phyloP scores from a whole-genome alignment of 441 rosid species.

The Geranium incanum region DNA sequence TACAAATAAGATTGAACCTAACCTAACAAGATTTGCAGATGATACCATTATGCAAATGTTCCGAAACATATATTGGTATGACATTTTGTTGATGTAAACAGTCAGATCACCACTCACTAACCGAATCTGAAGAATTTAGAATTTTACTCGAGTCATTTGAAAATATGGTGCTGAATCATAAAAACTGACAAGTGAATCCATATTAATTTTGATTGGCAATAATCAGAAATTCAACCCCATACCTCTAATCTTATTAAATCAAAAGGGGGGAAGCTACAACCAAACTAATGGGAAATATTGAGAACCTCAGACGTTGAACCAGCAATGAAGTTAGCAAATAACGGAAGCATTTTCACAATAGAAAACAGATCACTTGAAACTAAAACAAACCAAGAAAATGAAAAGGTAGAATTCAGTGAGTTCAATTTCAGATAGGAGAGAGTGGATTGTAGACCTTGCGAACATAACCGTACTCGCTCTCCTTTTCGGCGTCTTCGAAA shows the following conservation, averaged over 20 bases:
- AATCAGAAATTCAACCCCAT: background rate
- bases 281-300: background rate
- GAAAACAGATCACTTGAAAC: background rate
- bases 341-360: constrained; percentile 6
- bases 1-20: background rate
- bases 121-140: background rate
- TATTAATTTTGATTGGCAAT: background rate
- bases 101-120: constrained; percentile 1
- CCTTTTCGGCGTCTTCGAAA: constrained; percentile 94
- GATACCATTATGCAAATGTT: background rate
- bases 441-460: constrained; percentile 58
- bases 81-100: background rate
- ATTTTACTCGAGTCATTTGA: background rate
- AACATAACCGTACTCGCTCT: constrained; percentile 97
- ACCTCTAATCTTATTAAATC: background rate
- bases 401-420: background rate
- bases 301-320: background rate
- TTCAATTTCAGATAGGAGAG: constrained; percentile 6
- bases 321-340: background rate
- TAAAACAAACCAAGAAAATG: background rate
- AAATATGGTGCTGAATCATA: background rate
- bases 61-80: background rate
- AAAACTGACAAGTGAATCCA: background rate
- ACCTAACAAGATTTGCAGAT: background rate
- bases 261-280: background rate